These are phyloP conservation scores for Gleditsia sinensis DNA, from an alignment of 306 rosid species.

Conservation along the genomic window DNA sequence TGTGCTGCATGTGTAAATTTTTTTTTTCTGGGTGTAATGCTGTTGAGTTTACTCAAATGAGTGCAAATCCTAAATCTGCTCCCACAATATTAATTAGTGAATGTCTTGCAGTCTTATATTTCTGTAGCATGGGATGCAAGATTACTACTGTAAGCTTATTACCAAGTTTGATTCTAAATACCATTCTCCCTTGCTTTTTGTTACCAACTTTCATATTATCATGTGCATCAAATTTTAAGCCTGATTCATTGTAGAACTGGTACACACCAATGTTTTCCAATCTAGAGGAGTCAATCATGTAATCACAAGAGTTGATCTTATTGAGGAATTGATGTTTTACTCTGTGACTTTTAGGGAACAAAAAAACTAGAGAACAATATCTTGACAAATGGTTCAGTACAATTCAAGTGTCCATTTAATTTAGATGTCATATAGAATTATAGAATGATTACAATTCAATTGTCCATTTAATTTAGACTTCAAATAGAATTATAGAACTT, in stretches of 20 bases:
- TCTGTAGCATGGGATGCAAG: constrained; percentile 12
- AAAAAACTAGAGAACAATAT: no score
- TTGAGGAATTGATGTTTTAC: no score
- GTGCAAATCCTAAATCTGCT: background rate
- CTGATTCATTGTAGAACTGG: background rate
- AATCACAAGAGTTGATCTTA: no score
- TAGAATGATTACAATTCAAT: no score
- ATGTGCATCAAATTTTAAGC: background rate
- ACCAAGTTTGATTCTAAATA: background rate
- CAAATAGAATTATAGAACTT: no score
- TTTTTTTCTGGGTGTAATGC: background rate
- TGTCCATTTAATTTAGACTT: no score
- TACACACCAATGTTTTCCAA: no score
- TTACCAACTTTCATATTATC: constrained; percentile 1
- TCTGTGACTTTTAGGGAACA: no score
- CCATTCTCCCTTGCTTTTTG: background rate
- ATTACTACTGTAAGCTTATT: constrained; percentile 5
- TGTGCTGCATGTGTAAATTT: background rate
- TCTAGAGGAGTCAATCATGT: no score
- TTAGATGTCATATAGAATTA: no score
- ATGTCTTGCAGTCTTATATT: background rate
- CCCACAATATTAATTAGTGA: background rate
- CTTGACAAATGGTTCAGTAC: no score
- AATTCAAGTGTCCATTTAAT: no score
- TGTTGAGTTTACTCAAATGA: background rate